phyloP scores from a whole-genome alignment of 768 basidiomycete genomes.

The Xerocomellus amylosporus region DNA sequence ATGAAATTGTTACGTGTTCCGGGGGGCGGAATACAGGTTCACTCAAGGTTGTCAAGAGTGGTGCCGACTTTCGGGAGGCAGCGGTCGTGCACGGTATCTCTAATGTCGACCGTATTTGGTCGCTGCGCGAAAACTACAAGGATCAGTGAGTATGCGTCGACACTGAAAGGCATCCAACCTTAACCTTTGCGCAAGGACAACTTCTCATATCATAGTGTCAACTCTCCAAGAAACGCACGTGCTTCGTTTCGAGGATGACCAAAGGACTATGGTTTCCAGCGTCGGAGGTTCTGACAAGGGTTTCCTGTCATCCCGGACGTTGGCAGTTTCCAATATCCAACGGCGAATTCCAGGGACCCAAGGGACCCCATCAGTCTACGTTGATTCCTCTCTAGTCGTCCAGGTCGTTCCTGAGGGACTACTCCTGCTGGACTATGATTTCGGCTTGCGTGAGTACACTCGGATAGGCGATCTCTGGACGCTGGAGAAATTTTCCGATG shows the following conservation, averaged over 20 bases:
- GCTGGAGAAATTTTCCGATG: conserved; percentile 28
- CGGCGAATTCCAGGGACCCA: conserved; percentile 23
- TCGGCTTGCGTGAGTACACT: conserved; percentile 39
- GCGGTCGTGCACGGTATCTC: conserved; percentile 56
- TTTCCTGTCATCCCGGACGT: conserved; percentile 53
- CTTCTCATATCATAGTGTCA: conserved; percentile 60
- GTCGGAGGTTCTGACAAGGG: conserved; percentile 44
- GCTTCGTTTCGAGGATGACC: conserved; percentile 44
- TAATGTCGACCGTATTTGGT: conserved; percentile 60
- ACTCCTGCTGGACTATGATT: conserved; percentile 55
- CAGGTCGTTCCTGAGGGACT: conserved; percentile 69
- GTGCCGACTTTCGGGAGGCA: conserved; percentile 72
- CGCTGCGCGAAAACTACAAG: conserved; percentile 46
- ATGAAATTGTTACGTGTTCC: conserved; percentile 83
- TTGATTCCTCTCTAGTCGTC: conserved; percentile 54
- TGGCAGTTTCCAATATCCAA: conserved; percentile 61
- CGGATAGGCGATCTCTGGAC: conserved; percentile 42
- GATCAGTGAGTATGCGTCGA: conserved; percentile 43
- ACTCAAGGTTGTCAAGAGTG: conserved; percentile 73
- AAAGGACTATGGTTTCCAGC: conserved; percentile 14
- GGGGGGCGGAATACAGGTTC: conserved; percentile 77
- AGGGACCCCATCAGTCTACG: conserved; percentile 30
- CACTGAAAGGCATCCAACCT: not conserved
- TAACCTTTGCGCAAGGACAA: conserved; percentile 35
- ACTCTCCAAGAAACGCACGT: conserved; percentile 54